Evolutionary conservation across 2,329 filamentous ascomycete genomes (phyloP).

Genomic region (Fusarium sp.): DNA sequence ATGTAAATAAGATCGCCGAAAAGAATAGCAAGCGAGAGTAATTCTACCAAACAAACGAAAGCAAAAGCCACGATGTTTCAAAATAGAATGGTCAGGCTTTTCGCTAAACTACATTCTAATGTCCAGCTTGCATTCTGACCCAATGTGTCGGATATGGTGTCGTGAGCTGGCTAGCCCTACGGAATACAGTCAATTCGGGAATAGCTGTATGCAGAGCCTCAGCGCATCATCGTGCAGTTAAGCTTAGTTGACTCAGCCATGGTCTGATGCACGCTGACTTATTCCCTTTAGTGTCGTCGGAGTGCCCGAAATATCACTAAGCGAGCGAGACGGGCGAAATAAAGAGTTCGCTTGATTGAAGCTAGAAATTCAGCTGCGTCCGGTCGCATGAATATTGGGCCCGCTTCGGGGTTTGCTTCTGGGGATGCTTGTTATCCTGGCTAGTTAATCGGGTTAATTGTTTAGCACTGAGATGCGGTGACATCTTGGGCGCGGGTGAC

Average conservation of each 20-base stretch:
- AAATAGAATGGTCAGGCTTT: not conserved
- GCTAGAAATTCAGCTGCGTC: slow-evolving; percentile 7
- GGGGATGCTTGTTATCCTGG: not conserved
- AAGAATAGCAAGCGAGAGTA: not conserved
- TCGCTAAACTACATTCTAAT: not conserved
- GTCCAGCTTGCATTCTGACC: not conserved
- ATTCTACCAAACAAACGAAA: not conserved
- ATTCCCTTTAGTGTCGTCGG: slow-evolving; percentile 1
- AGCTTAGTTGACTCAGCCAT: not conserved
- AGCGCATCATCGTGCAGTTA: not conserved
- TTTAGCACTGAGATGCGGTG: not conserved
- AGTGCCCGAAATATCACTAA: not conserved
- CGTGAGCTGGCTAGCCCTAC: not conserved
- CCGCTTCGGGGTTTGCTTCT: not conserved
- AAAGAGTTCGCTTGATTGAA: not conserved
- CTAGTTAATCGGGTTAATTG: too few species aligned
- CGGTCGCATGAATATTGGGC: slow-evolving; percentile 10
- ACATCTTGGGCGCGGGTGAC: not conserved
- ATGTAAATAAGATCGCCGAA: not conserved
- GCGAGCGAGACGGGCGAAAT: not conserved
- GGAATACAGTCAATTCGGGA: not conserved
- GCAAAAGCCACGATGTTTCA: not conserved
- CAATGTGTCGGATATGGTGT: not conserved
- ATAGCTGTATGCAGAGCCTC: slow-evolving; percentile 14
- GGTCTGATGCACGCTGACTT: not conserved